Percentiles rank a stretch among this genome's conserved stretches.
These are phyloP conservation scores for Fusarium virguliforme DNA, from an alignment of 2,329 filamentous ascomycete genomes.

Conservation along the genomic window DNA sequence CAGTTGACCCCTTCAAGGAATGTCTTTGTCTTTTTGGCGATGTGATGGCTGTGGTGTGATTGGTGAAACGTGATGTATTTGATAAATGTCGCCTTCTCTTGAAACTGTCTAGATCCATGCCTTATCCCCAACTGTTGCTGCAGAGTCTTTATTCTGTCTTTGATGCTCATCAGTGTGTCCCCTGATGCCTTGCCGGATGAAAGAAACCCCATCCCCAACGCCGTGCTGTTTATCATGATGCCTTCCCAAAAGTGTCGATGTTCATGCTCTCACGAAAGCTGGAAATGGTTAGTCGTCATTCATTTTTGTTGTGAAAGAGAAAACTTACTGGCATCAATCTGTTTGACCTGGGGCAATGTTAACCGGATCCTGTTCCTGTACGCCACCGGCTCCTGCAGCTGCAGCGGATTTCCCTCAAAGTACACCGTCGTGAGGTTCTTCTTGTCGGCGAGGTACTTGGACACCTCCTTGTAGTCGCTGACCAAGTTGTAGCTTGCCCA, in stretches of 20 bases:
- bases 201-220: conserved; percentile 43
- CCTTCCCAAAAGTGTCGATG: conserved; percentile 13
- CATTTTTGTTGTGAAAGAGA: not conserved
- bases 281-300: not conserved
- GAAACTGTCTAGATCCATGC: not conserved
- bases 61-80: not conserved
- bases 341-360: conserved; percentile 87
- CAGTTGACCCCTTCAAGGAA: conserved; percentile 34
- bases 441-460: conserved; percentile 84
- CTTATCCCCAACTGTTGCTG: conserved; percentile 18
- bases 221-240: conserved; percentile 46
- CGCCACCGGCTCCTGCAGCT: conserved; percentile 82
- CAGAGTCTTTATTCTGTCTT: conserved; percentile 21
- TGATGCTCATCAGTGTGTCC: conserved; percentile 22
- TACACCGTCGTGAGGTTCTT: conserved; percentile 89
- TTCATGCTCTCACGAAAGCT: conserved; percentile 56
- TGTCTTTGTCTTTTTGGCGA: not conserved
- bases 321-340: conserved; percentile 97
- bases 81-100: not conserved
- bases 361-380: conserved; percentile 96
- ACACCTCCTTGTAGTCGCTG: conserved; percentile 84
- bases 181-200: conserved; percentile 29
- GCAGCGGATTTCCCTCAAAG: conserved; percentile 94
- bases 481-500: conserved; percentile 95
- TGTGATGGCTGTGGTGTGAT: not conserved